Evolutionary conservation across 345 rosid species (phyloP).

Genomic region (Ailanthus altissimus): DNA sequence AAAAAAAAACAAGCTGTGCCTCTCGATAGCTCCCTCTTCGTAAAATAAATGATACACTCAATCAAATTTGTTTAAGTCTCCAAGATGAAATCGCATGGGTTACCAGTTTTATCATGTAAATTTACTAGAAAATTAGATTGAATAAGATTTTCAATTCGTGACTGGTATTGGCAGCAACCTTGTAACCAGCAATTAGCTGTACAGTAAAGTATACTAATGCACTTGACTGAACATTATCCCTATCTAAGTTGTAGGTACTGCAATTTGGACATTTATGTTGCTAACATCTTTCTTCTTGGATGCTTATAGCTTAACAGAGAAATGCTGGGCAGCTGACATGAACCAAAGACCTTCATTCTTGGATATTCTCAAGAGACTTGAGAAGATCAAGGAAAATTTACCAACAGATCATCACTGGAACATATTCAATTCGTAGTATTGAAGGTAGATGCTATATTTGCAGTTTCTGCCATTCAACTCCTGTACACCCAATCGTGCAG

Average conservation of each 20-base stretch:
- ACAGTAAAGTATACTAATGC: neutral
- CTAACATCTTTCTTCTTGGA: constrained; percentile 24
- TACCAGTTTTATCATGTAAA: neutral
- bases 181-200: no score
- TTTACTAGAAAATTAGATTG: no score
- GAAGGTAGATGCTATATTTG: constrained; percentile 9
- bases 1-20: neutral
- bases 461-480: constrained; percentile 4
- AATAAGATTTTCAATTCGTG: neutral
- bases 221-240: neutral
- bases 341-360: constrained; percentile 84
- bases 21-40: neutral
- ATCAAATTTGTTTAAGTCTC: neutral
- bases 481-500: constrained; percentile 16
- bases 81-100: neutral
- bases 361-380: constrained; percentile 90
- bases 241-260: neutral
- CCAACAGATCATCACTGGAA: constrained; percentile 82
- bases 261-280: neutral
- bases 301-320: constrained; percentile 63
- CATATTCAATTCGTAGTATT: constrained; percentile 60
- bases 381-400: constrained; percentile 73
- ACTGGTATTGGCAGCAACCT: neutral
- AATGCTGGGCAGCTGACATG: constrained; percentile 90
- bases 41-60: neutral